These are phyloP conservation scores for Solanum stenotomum DNA, from an alignment of 257 asterid genomes.

Conservation along the genomic window DNA sequence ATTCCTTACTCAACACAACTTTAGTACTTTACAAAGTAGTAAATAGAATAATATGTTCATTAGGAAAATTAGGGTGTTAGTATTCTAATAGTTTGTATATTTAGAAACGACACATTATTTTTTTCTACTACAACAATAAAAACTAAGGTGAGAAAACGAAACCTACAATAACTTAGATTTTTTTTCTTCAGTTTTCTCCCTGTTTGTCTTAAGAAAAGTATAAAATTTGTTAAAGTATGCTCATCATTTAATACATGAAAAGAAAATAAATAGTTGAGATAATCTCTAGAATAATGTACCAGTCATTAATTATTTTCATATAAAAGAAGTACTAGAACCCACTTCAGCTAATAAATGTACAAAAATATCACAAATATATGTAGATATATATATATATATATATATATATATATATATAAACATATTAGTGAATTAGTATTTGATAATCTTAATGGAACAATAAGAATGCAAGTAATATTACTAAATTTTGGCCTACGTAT, in stretches of 20 bases:
- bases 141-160: not conserved
- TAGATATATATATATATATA: not conserved
- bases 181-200: not conserved
- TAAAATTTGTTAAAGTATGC: not conserved
- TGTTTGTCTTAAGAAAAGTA: not conserved
- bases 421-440: not conserved
- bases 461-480: not conserved
- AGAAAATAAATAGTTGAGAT: not conserved
- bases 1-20: too few relatives aligned
- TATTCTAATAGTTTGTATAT: too few relatives aligned
- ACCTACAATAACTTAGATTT: too few relatives aligned
- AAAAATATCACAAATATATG: not conserved
- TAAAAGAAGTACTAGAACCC: not conserved
- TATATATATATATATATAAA: not conserved
- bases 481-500: not conserved
- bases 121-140: not conserved
- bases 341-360: not conserved
- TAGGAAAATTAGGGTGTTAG: too few relatives aligned
- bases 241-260: not conserved
- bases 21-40: too few relatives aligned
- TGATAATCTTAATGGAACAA: not conserved
- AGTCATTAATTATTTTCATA: not conserved
- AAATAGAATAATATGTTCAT: too few relatives aligned
- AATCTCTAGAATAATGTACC: not conserved
- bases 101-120: too few relatives aligned